phyloP scores from a whole-genome alignment of 2,329 filamentous ascomycete genomes.

The Knufia fluminis region DNA sequence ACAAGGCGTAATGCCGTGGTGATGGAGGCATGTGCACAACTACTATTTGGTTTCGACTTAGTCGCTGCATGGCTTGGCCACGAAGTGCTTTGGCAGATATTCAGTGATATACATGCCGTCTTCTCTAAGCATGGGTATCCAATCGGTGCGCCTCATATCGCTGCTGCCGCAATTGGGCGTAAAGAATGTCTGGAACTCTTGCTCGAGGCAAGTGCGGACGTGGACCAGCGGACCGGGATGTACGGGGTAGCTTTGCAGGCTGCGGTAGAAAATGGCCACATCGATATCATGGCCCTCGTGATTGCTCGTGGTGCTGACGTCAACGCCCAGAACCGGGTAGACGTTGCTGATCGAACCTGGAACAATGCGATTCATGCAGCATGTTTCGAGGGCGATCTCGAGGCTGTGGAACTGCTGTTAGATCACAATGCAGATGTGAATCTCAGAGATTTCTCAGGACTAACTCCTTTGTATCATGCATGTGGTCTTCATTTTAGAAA shows the following conservation, averaged over 20 bases:
- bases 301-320: not conserved
- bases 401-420: not conserved
- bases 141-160: too few species aligned
- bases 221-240: not conserved
- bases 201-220: not conserved
- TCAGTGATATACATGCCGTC: too few species aligned
- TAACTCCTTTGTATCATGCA: too few species aligned
- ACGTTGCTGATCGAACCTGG: not conserved
- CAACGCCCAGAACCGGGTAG: not conserved
- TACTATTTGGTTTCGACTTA: too few species aligned
- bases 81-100: too few species aligned
- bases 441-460: too few species aligned
- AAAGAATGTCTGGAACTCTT: too few species aligned
- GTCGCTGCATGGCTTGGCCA: too few species aligned
- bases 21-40: not conserved
- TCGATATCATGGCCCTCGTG: not conserved
- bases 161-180: too few species aligned
- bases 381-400: not conserved
- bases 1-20: not conserved
- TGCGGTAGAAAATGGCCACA: not conserved
- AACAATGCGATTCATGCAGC: not conserved
- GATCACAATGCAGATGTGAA: too few species aligned
- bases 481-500: too few species aligned
- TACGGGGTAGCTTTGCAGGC: not conserved
- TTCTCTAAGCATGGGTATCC: too few species aligned